Percentiles rank a stretch among this genome's conserved stretches.
phyloP scores from a whole-genome alignment of 1,284 basidiomycete species.

The Malassezia vespertilionis region DNA sequence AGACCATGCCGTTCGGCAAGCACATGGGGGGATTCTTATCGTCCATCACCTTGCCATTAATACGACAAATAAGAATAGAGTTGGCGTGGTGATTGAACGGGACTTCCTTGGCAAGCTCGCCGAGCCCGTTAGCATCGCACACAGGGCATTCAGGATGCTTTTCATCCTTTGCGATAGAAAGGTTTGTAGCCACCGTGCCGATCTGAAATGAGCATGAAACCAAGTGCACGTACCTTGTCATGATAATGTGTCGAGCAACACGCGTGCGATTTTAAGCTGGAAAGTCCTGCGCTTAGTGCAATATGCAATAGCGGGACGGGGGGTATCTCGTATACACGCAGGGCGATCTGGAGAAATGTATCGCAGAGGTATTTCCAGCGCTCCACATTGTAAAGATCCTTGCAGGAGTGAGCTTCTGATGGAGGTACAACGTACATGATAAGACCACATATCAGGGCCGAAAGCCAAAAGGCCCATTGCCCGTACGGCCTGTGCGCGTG shows the following conservation, averaged over 20 bases:
- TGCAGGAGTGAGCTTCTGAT: too few species aligned
- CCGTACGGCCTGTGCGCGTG: conserved; percentile 6
- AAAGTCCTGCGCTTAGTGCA: conserved; percentile 36
- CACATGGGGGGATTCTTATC: conserved; percentile 80
- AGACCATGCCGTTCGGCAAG: conserved; percentile 85
- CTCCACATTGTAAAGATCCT: conserved; percentile 27
- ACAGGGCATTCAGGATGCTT: conserved; percentile 65
- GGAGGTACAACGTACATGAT: conserved; percentile 8
- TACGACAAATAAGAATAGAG: conserved; percentile 81
- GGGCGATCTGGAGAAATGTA: conserved; percentile 23
- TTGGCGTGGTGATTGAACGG: conserved; percentile 88
- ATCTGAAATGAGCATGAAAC: too few species aligned
- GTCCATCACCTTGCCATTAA: conserved; percentile 86
- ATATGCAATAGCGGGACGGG: conserved; percentile 35
- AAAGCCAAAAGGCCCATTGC: conserved; percentile 37
- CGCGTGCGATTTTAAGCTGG: conserved; percentile 30
- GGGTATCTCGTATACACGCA: conserved; percentile 32
- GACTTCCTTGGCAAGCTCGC: conserved; percentile 65
- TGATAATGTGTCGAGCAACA: too few species aligned
- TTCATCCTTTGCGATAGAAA: not conserved
- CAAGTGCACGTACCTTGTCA: too few species aligned
- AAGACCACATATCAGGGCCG: conserved; percentile 4
- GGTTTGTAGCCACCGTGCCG: not conserved
- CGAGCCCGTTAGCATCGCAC: conserved; percentile 62
- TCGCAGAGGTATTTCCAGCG: conserved; percentile 25